Percentiles rank a stretch among this genome's conserved stretches.
Conservation (phyloP, 441 rosid species). For the Adansonia madagascariensis region DNA sequence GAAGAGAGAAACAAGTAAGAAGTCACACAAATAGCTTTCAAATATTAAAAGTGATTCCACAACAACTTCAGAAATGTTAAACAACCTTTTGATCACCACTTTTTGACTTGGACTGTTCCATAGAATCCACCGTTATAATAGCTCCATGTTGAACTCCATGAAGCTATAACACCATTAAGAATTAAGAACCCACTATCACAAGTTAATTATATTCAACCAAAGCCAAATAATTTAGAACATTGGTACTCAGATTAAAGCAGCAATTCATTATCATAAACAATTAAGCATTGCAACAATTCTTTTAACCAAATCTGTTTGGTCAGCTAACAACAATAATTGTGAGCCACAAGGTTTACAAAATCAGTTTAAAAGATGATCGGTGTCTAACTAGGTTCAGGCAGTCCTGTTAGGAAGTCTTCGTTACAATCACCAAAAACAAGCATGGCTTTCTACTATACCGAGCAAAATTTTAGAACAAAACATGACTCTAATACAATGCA, state of each 20-base stretch:
- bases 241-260: not conserved
- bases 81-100: conserved; percentile 69
- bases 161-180: conserved; percentile 27
- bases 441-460: no score
- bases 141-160: conserved; percentile 51
- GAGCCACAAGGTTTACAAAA: not conserved
- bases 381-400: not conserved
- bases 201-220: not conserved
- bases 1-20: conserved; percentile 21
- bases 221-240: not conserved
- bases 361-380: not conserved
- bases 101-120: conserved; percentile 62
- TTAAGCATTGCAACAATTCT: not conserved
- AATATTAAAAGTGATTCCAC: not conserved
- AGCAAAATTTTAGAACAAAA: not conserved
- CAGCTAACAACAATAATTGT: not conserved
- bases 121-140: conserved; percentile 54
- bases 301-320: not conserved
- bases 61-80: not conserved
- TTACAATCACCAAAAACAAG: no score
- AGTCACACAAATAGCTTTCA: conserved; percentile 14
- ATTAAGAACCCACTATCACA: not conserved
- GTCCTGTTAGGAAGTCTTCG: no score
- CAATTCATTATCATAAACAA: not conserved
- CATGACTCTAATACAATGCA: conserved; percentile 7